Evolutionary conservation across 108 stramenopile genomes (phyloP).

Genomic region (Cyclotella baltica): DNA sequence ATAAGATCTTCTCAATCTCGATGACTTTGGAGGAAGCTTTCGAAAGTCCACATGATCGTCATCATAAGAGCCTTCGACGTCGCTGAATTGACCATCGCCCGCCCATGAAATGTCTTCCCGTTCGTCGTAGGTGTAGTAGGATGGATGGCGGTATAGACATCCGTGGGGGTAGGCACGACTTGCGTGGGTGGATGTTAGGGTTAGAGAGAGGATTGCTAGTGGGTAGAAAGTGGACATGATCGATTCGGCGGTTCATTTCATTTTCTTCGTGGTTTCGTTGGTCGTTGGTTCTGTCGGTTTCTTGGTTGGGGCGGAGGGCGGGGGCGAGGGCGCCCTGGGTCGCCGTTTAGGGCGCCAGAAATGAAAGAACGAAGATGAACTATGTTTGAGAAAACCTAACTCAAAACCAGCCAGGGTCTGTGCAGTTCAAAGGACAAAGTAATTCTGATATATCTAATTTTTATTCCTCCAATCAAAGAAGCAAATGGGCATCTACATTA

Average conservation of each 20-base stretch:
- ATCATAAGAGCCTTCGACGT: neutral
- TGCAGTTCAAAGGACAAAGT: too few relatives aligned
- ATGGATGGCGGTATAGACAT: slow-evolving; percentile 51
- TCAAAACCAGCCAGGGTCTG: too few relatives aligned
- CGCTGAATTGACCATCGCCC: neutral
- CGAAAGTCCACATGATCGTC: slow-evolving; percentile 31
- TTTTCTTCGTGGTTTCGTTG: neutral
- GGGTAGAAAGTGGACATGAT: neutral
- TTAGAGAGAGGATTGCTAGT: neutral
- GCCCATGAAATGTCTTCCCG: slow-evolving; percentile 47
- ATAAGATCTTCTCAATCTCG: slow-evolving; percentile 23
- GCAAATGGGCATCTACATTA: too few relatives aligned
- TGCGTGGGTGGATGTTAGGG: neutral
- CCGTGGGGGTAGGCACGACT: slow-evolving; percentile 52
- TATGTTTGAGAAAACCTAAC: too few relatives aligned
- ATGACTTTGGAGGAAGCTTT: slow-evolving; percentile 22
- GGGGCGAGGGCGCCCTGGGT: too few relatives aligned
- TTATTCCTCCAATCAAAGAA: too few relatives aligned
- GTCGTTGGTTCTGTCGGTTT: too few relatives aligned
- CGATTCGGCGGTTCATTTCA: neutral
- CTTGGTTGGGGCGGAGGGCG: too few relatives aligned
- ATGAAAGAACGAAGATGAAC: too few relatives aligned
- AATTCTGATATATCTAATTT: too few relatives aligned
- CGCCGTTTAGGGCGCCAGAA: too few relatives aligned
- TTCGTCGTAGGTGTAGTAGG: slow-evolving; percentile 58